Conservation (phyloP, 345 rosid genomes). For the Litchi chinensis region DNA sequence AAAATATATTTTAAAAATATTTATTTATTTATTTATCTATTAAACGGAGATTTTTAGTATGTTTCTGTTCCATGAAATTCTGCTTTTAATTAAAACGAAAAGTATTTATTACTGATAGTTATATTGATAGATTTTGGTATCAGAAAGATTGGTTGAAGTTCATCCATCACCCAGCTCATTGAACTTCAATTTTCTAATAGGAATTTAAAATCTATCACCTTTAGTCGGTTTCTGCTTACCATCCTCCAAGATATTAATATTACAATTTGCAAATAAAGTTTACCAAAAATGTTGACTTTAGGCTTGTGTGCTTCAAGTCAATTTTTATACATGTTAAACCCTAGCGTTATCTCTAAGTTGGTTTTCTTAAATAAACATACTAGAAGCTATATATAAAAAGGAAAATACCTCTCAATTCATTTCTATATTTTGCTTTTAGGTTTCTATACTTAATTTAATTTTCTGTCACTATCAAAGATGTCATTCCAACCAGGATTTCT, state of each 20-base stretch:
- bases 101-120: neutral
- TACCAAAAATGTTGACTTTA: constrained; percentile 28
- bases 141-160: no score
- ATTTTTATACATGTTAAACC: neutral
- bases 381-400: neutral
- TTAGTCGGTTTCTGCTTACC: neutral
- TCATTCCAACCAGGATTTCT: constrained; percentile 1
- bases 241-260: constrained; percentile 9
- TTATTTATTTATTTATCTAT: no score
- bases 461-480: constrained; percentile 5
- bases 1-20: no score
- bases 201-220: neutral
- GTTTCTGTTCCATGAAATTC: no score
- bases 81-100: no score
- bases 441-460: neutral
- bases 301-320: neutral
- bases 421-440: neutral
- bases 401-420: neutral
- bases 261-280: constrained; percentile 28
- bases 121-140: neutral
- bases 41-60: no score
- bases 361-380: neutral
- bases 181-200: neutral
- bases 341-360: neutral
- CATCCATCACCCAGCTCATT: neutral